Conservation (phyloP, 2,329 filamentous ascomycete genomes). For the Pestalotiopsis sp. region DNA sequence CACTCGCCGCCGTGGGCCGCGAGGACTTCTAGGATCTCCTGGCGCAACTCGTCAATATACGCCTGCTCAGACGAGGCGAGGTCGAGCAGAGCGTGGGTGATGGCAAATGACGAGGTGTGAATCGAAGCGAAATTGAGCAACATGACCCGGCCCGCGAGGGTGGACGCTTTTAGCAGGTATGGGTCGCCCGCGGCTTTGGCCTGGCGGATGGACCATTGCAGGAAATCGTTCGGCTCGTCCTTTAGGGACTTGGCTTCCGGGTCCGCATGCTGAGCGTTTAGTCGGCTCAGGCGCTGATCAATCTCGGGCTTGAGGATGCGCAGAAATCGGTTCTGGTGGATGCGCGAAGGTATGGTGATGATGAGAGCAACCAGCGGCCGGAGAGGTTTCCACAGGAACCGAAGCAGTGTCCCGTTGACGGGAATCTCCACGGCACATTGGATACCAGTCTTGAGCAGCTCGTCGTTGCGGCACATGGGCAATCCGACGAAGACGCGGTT, state of each 20-base stretch:
- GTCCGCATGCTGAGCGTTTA: constrained; percentile 15
- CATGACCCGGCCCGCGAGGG: constrained; percentile 31
- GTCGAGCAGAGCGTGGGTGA: constrained; percentile 40
- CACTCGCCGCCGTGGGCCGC: constrained; percentile 29
- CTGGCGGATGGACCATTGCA: constrained; percentile 24
- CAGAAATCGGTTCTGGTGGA: constrained; percentile 20
- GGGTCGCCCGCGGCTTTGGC: constrained; percentile 20
- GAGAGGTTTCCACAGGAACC: constrained; percentile 19
- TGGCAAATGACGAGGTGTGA: constrained; percentile 38
- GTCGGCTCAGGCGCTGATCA: constrained; percentile 20
- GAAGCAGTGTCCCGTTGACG: constrained; percentile 18
- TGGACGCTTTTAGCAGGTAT: constrained; percentile 19
- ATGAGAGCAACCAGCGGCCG: constrained; percentile 20
- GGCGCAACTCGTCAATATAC: constrained; percentile 45
- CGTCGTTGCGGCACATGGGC: constrained; percentile 22
- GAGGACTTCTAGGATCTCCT: constrained; percentile 40
- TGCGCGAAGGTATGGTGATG: constrained; percentile 22
- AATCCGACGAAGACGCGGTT: constrained; percentile 25
- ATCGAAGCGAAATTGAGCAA: constrained; percentile 41
- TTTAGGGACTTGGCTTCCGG: constrained; percentile 12
- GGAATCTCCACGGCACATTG: constrained; percentile 22
- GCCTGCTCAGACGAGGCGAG: constrained; percentile 37
- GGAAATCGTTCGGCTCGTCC: constrained; percentile 21
- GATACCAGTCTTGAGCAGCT: constrained; percentile 21
- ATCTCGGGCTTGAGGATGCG: constrained; percentile 20